These are phyloP conservation scores for Meripilus lineatus DNA, from an alignment of 1,284 basidiomycete genomes.

Conservation along the genomic window DNA sequence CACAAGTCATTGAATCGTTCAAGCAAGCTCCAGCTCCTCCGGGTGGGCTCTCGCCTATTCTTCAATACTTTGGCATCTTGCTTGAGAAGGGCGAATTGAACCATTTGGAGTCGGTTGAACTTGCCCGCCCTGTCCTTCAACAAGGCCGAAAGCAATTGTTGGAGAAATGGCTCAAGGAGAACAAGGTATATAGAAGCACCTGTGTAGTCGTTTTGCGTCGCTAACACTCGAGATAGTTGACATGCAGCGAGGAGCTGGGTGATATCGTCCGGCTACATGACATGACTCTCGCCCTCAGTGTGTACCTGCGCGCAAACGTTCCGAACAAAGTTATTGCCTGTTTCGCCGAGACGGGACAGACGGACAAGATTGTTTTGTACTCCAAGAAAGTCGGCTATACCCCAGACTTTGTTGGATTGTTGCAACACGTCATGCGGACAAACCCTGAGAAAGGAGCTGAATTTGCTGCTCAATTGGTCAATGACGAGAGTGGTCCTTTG, in stretches of 20 bases:
- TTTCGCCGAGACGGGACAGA: conserved; percentile 99
- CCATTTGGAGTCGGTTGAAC: conserved; percentile 93
- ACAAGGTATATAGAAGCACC: conserved; percentile 61
- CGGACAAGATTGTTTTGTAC: conserved; percentile 97
- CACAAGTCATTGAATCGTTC: conserved; percentile 96
- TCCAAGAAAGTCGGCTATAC: conserved; percentile 96
- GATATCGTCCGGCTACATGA: conserved; percentile 96
- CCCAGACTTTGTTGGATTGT: conserved; percentile 92
- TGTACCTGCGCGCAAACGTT: conserved; percentile 96
- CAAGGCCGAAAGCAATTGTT: conserved; percentile 97
- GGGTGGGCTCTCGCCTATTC: conserved; percentile 91
- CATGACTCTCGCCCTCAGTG: conserved; percentile 98
- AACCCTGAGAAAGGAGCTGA: conserved; percentile 98
- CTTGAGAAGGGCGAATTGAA: conserved; percentile 98
- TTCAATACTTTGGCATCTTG: conserved; percentile 98
- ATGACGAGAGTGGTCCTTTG: conserved; percentile 89
- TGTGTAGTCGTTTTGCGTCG: not conserved
- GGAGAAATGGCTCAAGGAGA: conserved; percentile 99
- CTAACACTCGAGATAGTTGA: conserved; percentile 54
- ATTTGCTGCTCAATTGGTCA: conserved; percentile 93
- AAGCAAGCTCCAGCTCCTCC: conserved; percentile 91
- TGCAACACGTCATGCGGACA: conserved; percentile 96
- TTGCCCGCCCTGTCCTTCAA: conserved; percentile 93
- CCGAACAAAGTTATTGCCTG: conserved; percentile 99
- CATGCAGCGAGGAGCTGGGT: conserved; percentile 97